Evolutionary conservation across 305 asterid species (phyloP), one percentile per base, ranked within the genome.

Genomic region (Coffea humblotiana): DNA sequence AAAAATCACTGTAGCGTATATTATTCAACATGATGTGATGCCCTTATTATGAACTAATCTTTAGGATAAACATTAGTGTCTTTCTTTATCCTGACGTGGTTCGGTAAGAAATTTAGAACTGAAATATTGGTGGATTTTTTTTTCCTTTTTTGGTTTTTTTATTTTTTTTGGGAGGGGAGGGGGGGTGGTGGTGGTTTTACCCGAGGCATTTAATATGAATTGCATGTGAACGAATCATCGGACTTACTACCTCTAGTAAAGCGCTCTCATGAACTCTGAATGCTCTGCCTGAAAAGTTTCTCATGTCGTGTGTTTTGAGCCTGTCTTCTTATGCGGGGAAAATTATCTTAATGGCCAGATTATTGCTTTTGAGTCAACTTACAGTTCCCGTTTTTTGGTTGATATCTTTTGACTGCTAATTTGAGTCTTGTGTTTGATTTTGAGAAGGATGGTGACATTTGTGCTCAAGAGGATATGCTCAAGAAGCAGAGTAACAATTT

Each of bases 381-480:
- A 13, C 15, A 58, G 58, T 19, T 37, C 6, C 25, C 11, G 48
- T 4, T 2, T 13, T 37, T 4, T 29, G 37, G 11, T 40, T 67
- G 23, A 13, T 52, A 14, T 35, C 19, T 8, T n/a, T 66, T 73
- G 58, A 60, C 56, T 10, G 63, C 3, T 37, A 32, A 65, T 77
- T 63, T 29, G 29, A 18, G 68, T 49, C 13, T 47, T 83, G 54
- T 78, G 71, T 65, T 78, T 78, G 74, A 16, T 64, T 68, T 65
- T 68, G 72, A 76, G 27, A 79, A 95, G 97, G 98, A 90, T 16
- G 94, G 92, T 48, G 91, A 91, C 82, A 75, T 85, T 72, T 71
- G 70, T 64, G 93, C 89, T 3, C 98, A 95, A 88, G 97, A 91
- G 90, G 97, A 91, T 85, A 87, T 95, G 98, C 94, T 93, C 32